Evolutionary conservation across 1,139 yeast species (phyloP), one percentile per base, ranked within the genome.

Genomic region (Meyerozyma elateridarum): DNA sequence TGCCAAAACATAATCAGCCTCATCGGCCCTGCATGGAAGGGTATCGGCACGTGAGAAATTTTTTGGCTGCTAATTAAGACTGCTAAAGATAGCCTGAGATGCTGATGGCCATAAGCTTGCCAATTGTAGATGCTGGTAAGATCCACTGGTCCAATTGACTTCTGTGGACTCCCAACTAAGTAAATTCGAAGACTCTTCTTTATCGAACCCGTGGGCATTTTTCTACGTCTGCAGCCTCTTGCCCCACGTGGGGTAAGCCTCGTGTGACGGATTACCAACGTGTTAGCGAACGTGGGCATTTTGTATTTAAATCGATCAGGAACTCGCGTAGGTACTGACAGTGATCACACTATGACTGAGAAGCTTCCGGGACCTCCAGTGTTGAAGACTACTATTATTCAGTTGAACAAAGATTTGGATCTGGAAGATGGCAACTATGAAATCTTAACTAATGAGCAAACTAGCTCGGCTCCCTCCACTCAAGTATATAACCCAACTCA

Each of bases 351-450:
- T 9, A 16, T 25, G 20, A 15, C 15, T 9, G 27, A 24, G 15
- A 17, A 18, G 36, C 38, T 76, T 16, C 82, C 83, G 7, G 59
- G 70, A 3, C 83, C 84, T 1, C 85, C 85, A 4, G 67, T 70
- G 16, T 65, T 78, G 38, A 76, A 75, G 48, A 75, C 84, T 4
- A 76, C 81, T 13, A 76, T 76, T 34, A 73, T 76, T 28, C 82
- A 76, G 46, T 63, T 76, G 56, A 76, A 76, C 40, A 67, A 64
- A 41, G 71, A 66, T 29, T 48, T 65, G 33, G 73, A 67, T 36
- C 55, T 55, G 37, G 62, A 60, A 27, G 65, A 66, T 48, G 65
- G 61, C 46, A 54, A 62, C 50, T 60, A 63, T 40, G 66, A 65
- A 45, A 55, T 72, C 29, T 53, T 70, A 45, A 59, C 71, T 33